Percentiles rank a stretch among this genome's conserved stretches.
These are phyloP conservation scores for Tricharina praecox DNA, from an alignment of 495 filamentous ascomycete genomes.

Conservation along the genomic window DNA sequence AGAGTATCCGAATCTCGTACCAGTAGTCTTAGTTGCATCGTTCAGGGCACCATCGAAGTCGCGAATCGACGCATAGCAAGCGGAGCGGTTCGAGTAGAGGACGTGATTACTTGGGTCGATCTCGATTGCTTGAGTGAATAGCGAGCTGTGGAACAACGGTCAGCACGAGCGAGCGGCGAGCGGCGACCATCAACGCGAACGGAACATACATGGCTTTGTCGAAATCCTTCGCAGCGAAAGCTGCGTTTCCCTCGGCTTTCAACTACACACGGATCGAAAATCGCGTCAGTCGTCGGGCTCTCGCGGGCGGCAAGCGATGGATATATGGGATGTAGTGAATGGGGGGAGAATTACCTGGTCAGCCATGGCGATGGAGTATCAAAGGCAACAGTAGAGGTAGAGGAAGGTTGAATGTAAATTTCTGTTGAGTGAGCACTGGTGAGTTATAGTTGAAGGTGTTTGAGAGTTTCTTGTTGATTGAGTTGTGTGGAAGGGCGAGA, in stretches of 20 bases:
- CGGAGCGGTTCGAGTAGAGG: slow-evolving; percentile 93
- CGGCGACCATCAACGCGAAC: too few relatives aligned
- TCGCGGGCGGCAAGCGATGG: too few relatives aligned
- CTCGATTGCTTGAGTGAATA: slow-evolving; percentile 87
- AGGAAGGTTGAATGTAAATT: neutral
- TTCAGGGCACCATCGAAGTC: slow-evolving; percentile 68
- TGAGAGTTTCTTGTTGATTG: neutral
- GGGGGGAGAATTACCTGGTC: neutral
- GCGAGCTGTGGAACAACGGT: slow-evolving; percentile 30
- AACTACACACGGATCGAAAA: slow-evolving; percentile 35
- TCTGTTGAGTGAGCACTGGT: neutral
- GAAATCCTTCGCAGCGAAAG: slow-evolving; percentile 92
- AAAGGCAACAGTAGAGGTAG: neutral
- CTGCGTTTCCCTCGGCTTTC: slow-evolving; percentile 95
- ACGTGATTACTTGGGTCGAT: slow-evolving; percentile 81
- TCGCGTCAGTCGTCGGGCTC: neutral
- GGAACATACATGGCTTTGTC: slow-evolving; percentile 75
- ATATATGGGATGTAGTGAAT: too few relatives aligned
- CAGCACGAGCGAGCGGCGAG: too few relatives aligned
- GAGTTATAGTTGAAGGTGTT: too few relatives aligned
- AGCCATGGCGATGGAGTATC: neutral
- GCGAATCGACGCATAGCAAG: slow-evolving; percentile 80
- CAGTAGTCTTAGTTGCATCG: slow-evolving; percentile 78
- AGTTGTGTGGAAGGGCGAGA: neutral
- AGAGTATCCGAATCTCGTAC: slow-evolving; percentile 6